Conservation (phyloP, 169 alveolate genomes). For the Plasmodium cynomolgi region DNA sequence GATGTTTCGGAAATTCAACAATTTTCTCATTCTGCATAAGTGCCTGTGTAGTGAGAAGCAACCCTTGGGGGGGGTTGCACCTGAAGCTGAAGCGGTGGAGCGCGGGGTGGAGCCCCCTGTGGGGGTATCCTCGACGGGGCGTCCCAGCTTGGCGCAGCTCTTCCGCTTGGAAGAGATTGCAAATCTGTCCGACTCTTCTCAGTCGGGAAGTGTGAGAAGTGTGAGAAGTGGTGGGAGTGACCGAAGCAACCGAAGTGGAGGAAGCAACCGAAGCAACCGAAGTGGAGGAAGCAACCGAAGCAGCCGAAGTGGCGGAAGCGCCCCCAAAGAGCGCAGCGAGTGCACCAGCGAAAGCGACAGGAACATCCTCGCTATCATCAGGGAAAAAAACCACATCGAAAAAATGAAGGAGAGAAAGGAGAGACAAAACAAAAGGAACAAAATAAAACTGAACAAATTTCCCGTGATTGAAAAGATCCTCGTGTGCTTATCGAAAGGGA, state of each 20-base stretch:
- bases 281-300: background rate
- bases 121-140: background rate
- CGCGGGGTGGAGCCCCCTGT: background rate
- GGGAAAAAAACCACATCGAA: conserved; percentile 52
- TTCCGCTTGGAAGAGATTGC: background rate
- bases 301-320: background rate
- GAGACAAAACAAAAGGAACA: conserved; percentile 13
- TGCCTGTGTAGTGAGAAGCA: background rate
- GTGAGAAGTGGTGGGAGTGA: background rate
- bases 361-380: conserved; percentile 25
- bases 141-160: background rate
- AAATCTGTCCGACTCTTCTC: background rate
- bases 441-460: conserved; percentile 40
- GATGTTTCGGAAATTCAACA: conserved; percentile 17
- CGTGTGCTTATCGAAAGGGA: conserved; percentile 11
- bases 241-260: background rate
- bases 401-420: conserved; percentile 38
- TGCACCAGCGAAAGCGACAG: background rate
- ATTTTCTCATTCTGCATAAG: conserved; percentile 27
- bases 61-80: background rate
- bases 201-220: background rate
- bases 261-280: background rate
- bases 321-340: background rate
- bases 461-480: conserved; percentile 29
- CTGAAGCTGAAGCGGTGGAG: background rate